Percentiles rank a stretch among this genome's conserved stretches.
Evolutionary conservation across 345 rosid species (phyloP).

Genomic region (Schrenkiella parvula): DNA sequence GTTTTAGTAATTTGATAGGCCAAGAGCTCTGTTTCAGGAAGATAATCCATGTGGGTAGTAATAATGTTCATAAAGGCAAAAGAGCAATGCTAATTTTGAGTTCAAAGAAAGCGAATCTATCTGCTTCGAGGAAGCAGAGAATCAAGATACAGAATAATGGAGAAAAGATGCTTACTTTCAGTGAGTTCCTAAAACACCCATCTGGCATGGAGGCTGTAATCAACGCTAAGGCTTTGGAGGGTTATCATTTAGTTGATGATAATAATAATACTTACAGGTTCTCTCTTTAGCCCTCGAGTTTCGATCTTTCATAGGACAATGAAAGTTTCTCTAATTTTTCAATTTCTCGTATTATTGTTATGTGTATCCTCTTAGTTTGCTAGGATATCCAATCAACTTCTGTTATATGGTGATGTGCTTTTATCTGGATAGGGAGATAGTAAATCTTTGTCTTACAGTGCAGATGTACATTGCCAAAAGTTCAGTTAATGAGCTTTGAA

Average conservation of each 20-base stretch:
- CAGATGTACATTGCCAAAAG: slow-evolving; percentile 65
- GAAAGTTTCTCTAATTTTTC: neutral
- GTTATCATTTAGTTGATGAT: slow-evolving; percentile 47
- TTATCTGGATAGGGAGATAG: neutral
- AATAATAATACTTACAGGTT: slow-evolving; percentile 57
- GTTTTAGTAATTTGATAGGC: neutral
- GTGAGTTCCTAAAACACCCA: slow-evolving; percentile 63
- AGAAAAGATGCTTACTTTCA: slow-evolving; percentile 38
- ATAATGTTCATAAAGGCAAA: neutral
- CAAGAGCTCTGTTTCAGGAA: slow-evolving; percentile 20
- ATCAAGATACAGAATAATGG: slow-evolving; percentile 42
- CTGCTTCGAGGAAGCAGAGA: slow-evolving; percentile 57
- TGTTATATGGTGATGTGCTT: neutral
- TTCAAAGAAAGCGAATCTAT: slow-evolving; percentile 60
- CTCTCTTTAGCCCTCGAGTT: neutral
- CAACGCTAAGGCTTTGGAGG: slow-evolving; percentile 59
- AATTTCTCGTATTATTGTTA: neutral
- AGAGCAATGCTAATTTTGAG: slow-evolving; percentile 12
- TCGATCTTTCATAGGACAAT: neutral
- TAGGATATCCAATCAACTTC: neutral
- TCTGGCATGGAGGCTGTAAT: slow-evolving; percentile 65
- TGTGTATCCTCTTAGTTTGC: neutral
- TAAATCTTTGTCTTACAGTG: slow-evolving; percentile 30
- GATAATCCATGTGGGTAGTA: slow-evolving; percentile 1
- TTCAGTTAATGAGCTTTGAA: slow-evolving; percentile 65